Evolutionary conservation across 2,329 filamentous ascomycete species (phyloP).

Genomic region (Macrophomina tecta): DNA sequence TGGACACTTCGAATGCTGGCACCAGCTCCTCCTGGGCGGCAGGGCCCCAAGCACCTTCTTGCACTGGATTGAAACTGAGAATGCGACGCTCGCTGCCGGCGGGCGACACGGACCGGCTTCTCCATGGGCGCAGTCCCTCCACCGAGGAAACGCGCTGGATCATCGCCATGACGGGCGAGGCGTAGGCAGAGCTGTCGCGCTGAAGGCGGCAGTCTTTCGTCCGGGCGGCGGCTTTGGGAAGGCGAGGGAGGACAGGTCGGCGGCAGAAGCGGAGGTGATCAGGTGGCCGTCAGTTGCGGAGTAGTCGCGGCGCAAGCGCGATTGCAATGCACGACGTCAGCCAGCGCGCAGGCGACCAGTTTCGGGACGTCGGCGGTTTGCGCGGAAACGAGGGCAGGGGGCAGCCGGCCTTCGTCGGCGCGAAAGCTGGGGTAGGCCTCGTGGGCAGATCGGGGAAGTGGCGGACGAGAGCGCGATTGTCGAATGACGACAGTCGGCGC

Average conservation of each 20-base stretch:
- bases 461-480: not conserved
- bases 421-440: constrained; percentile 15
- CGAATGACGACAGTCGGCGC: constrained; percentile 14
- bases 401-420: not conserved
- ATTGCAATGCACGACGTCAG: constrained; percentile 15
- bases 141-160: constrained; percentile 47
- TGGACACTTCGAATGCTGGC: constrained; percentile 61
- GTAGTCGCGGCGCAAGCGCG: not conserved
- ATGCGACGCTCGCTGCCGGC: constrained; percentile 49
- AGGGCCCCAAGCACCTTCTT: constrained; percentile 49
- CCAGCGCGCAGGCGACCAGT: not conserved
- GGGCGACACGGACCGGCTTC: constrained; percentile 37
- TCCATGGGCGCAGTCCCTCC: constrained; percentile 49
- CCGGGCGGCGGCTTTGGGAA: not conserved
- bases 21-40: constrained; percentile 49
- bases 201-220: not conserved
- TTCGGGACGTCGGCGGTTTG: not conserved
- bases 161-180: constrained; percentile 42
- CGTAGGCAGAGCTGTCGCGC: not conserved
- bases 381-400: constrained; percentile 3
- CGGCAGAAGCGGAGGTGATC: not conserved
- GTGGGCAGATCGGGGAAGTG: not conserved
- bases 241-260: not conserved
- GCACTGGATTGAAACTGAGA: constrained; percentile 56
- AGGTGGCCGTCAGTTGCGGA: constrained; percentile 1